A percentile compares a stretch with the other conserved stretches of the same genome.
These are phyloP conservation scores for Spathaspora hagerdaliae DNA, from an alignment of 805 yeast species.

Conservation along the genomic window DNA sequence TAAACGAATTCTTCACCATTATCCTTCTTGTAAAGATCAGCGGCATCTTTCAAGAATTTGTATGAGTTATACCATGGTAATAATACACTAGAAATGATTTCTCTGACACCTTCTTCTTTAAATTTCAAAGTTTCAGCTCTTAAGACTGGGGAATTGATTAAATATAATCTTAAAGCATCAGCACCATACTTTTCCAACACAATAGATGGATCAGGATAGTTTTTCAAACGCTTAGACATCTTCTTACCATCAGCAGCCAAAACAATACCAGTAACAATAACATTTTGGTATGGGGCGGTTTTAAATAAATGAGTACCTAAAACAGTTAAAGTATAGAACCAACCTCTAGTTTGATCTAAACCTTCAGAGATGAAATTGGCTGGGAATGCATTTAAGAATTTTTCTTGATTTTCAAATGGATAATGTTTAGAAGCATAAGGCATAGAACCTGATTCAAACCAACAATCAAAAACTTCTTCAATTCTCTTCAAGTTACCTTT, in stretches of 20 bases:
- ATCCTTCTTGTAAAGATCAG: constrained; percentile 76
- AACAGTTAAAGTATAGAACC: constrained; percentile 97
- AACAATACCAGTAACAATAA: constrained; percentile 93
- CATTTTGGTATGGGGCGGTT: constrained; percentile 90
- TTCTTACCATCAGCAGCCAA: constrained; percentile 98
- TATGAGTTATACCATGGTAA: constrained; percentile 99
- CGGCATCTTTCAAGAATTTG: constrained; percentile 94
- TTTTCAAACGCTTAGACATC: constrained; percentile 97
- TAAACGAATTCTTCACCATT: constrained; percentile 67
- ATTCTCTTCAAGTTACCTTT: constrained; percentile 85
- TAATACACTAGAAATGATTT: constrained; percentile 91
- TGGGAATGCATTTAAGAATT: constrained; percentile 76
- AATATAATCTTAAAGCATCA: constrained; percentile 91
- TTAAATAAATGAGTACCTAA: constrained; percentile 93
- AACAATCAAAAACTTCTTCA: constrained; percentile 98
- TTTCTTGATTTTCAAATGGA: constrained; percentile 84
- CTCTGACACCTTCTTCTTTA: constrained; percentile 98
- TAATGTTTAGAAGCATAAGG: constrained; percentile 96
- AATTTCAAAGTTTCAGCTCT: constrained; percentile 95
- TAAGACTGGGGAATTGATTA: constrained; percentile 95
- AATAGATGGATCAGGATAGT: constrained; percentile 90
- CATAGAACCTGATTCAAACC: constrained; percentile 99
- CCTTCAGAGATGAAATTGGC: constrained; percentile 99
- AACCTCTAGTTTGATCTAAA: constrained; percentile 98
- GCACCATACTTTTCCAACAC: constrained; percentile 92